A percentile compares a stretch with the other conserved stretches of the same genome.
These are phyloP conservation scores for Neurospora sp. DNA, from an alignment of 2,329 filamentous ascomycete species.

Conservation along the genomic window DNA sequence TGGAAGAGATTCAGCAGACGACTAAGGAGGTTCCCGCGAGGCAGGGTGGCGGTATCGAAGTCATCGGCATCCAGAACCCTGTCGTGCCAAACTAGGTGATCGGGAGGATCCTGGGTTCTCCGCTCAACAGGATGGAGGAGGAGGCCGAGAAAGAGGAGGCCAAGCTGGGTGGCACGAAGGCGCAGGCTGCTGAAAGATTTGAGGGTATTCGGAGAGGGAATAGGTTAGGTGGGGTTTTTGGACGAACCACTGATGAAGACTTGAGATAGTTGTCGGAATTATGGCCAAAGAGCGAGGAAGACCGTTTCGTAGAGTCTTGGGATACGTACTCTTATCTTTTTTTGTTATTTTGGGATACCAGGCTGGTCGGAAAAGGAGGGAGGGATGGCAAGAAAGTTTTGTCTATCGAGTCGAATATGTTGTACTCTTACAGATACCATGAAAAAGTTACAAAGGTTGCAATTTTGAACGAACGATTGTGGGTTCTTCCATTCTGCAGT, in stretches of 20 bases:
- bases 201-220: neutral
- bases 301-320: neutral
- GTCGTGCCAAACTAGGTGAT: constrained; percentile 11
- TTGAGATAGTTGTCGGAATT: neutral
- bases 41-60: constrained; percentile 12
- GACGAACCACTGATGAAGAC: neutral
- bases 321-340: neutral
- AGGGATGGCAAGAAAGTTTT: neutral
- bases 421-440: neutral
- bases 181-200: neutral
- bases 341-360: neutral
- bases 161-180: neutral
- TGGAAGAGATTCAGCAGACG: constrained; percentile 19
- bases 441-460: neutral
- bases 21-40: neutral
- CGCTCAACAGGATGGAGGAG: neutral
- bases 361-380: neutral
- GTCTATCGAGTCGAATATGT: neutral
- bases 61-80: constrained; percentile 10
- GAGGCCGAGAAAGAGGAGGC: neutral
- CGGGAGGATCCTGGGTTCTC: neutral
- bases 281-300: neutral
- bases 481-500: neutral
- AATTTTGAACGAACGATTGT: neutral
- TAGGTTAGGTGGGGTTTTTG: neutral